Evolutionary conservation across 371 early-diverging fungal species (phyloP).

Genomic region (Blakeslea trispora): DNA sequence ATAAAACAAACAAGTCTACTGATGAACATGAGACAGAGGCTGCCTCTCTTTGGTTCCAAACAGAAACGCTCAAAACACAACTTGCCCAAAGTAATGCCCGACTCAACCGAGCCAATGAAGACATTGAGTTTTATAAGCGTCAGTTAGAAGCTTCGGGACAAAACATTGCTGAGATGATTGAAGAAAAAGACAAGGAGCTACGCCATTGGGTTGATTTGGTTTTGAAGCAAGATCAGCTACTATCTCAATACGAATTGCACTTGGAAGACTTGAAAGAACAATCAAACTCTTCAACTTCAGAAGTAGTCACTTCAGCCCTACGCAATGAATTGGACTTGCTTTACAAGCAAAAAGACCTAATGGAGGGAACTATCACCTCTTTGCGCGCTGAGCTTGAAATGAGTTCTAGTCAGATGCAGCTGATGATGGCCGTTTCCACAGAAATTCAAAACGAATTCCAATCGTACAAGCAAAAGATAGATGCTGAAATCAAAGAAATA

Average conservation of each 20-base stretch:
- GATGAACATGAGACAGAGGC: conserved; percentile 7
- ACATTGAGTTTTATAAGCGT: conserved; percentile 23
- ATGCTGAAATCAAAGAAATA: conserved; percentile 10
- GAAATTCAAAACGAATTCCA: conserved; percentile 38
- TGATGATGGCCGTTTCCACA: conserved; percentile 36
- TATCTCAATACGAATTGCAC: conserved; percentile 19
- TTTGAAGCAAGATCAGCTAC: conserved; percentile 21
- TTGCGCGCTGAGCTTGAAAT: conserved; percentile 30
- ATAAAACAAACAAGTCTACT: background rate
- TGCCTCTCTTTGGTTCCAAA: conserved; percentile 30
- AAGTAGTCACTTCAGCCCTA: conserved; percentile 14
- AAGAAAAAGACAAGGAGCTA: conserved; percentile 26
- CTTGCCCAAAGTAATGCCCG: conserved; percentile 24
- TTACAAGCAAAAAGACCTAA: conserved; percentile 16
- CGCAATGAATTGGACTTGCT: conserved; percentile 22
- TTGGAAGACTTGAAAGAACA: conserved; percentile 10
- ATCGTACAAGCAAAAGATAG: conserved; percentile 15
- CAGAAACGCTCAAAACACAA: conserved; percentile 27
- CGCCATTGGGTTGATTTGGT: conserved; percentile 25
- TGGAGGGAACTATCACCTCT: conserved; percentile 24
- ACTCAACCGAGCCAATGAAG: conserved; percentile 21
- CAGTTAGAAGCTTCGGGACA: conserved; percentile 14
- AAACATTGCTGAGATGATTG: conserved; percentile 7
- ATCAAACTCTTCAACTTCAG: conserved; percentile 5
- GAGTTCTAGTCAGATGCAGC: conserved; percentile 29